Evolutionary conservation across 345 rosid genomes (phyloP).

Genomic region (Turritis glabra): DNA sequence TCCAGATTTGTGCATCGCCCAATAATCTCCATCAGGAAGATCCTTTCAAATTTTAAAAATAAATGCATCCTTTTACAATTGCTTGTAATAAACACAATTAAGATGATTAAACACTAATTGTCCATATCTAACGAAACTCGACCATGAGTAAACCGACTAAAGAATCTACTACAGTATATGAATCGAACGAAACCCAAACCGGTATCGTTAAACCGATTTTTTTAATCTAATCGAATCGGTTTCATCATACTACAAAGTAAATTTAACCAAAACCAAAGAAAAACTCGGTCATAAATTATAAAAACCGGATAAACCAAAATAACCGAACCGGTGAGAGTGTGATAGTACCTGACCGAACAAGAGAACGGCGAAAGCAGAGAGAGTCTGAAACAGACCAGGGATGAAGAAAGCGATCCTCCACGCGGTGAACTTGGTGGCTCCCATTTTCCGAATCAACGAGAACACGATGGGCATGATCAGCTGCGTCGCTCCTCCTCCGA

Average conservation of each 20-base stretch:
- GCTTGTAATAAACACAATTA: too few species aligned
- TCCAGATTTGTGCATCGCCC: conserved; percentile 60
- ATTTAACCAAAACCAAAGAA: not conserved
- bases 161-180: not conserved
- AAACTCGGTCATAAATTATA: not conserved
- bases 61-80: too few species aligned
- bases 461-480: conserved; percentile 86
- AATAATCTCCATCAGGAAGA: conserved; percentile 75
- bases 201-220: not conserved
- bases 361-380: conserved; percentile 67
- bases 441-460: conserved; percentile 49
- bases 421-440: conserved; percentile 75
- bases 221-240: not conserved
- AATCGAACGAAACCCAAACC: not conserved
- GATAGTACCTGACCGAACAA: conserved; percentile 62
- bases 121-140: too few species aligned
- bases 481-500: conserved; percentile 91
- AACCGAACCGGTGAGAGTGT: conserved; percentile 20
- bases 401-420: conserved; percentile 88
- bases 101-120: not conserved
- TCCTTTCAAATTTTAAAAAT: too few species aligned
- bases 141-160: too few species aligned
- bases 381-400: conserved; percentile 74
- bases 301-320: not conserved
- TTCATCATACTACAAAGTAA: not conserved